A percentile compares a stretch with the other conserved stretches of the same genome.
Evolutionary conservation across 345 rosid genomes (phyloP).

Genomic region (Heritiera fomes): DNA sequence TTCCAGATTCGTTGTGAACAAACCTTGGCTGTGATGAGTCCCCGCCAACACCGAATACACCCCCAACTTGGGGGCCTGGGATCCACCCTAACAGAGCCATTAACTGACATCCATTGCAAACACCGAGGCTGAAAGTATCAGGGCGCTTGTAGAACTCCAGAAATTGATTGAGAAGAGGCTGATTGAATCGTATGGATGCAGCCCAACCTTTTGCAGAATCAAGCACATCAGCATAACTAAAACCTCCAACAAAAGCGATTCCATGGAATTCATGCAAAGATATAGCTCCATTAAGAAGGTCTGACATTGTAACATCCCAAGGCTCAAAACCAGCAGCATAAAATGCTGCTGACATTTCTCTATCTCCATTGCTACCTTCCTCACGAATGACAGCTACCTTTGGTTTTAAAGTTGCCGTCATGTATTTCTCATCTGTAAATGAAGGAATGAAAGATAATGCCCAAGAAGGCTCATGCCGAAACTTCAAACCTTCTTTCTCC

Average conservation of each 20-base stretch:
- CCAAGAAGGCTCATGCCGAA: slow-evolving; percentile 76
- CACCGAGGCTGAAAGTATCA: slow-evolving; percentile 88
- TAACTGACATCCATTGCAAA: slow-evolving; percentile 94
- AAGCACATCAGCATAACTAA: slow-evolving; percentile 92
- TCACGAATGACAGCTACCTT: slow-evolving; percentile 91
- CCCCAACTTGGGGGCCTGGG: slow-evolving; percentile 90
- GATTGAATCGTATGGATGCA: slow-evolving; percentile 83
- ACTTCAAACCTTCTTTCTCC: slow-evolving; percentile 87
- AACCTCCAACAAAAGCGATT: slow-evolving; percentile 89
- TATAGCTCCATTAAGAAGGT: slow-evolving; percentile 63
- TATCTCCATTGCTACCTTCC: slow-evolving; percentile 97
- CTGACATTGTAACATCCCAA: slow-evolving; percentile 93
- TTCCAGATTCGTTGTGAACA: slow-evolving; percentile 89
- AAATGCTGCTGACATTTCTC: slow-evolving; percentile 95
- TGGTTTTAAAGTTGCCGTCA: slow-evolving; percentile 61
- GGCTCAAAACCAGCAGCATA: slow-evolving; percentile 92
- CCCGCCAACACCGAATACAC: slow-evolving; percentile 70
- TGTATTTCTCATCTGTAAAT: slow-evolving; percentile 55
- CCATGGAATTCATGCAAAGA: slow-evolving; percentile 74
- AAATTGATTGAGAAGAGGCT: slow-evolving; percentile 72
- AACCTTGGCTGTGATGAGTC: slow-evolving; percentile 87
- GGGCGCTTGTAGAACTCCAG: slow-evolving; percentile 86
- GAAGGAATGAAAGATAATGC: slow-evolving; percentile 69
- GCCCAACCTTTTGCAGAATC: slow-evolving; percentile 99
- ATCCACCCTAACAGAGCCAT: slow-evolving; percentile 95